Conservation (phyloP, 2,329 filamentous ascomycete genomes). For the Cytospora leucostoma region DNA sequence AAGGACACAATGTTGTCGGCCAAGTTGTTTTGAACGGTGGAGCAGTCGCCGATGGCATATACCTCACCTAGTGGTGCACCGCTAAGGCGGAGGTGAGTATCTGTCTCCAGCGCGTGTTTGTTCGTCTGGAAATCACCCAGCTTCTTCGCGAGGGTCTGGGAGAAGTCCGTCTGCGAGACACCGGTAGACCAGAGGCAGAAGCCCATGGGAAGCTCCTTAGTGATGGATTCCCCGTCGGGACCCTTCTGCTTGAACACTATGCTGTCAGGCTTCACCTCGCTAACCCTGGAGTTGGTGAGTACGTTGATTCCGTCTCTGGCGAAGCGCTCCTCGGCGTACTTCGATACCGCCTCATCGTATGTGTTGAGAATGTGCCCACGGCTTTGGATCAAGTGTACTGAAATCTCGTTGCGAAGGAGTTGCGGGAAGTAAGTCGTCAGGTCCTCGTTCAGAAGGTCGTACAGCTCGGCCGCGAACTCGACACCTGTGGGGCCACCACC, state of each 20-base stretch:
- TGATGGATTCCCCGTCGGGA: slow-evolving; percentile 71
- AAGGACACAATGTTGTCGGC: slow-evolving; percentile 90
- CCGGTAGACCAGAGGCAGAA: slow-evolving; percentile 99
- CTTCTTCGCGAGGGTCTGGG: slow-evolving; percentile 73
- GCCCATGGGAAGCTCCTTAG: slow-evolving; percentile 91
- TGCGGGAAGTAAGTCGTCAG: slow-evolving; percentile 80
- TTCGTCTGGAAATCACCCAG: slow-evolving; percentile 80
- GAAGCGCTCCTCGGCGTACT: slow-evolving; percentile 89
- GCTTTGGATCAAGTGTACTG: slow-evolving; percentile 94
- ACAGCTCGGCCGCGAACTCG: slow-evolving; percentile 95
- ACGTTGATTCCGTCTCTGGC: slow-evolving; percentile 89
- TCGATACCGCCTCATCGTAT: slow-evolving; percentile 91
- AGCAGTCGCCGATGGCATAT: slow-evolving; percentile 94
- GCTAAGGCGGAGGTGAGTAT: slow-evolving; percentile 85
- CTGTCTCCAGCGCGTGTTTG: slow-evolving; percentile 88
- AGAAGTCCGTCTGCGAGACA: slow-evolving; percentile 82
- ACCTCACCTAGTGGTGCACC: slow-evolving; percentile 91
- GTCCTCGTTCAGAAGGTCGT: slow-evolving; percentile 95
- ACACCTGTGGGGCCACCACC: slow-evolving; percentile 96
- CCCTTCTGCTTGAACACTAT: slow-evolving; percentile 87
- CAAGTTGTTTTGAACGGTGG: slow-evolving; percentile 96
- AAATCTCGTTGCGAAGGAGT: slow-evolving; percentile 94
- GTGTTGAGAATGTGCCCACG: slow-evolving; percentile 95
- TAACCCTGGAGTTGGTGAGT: slow-evolving; percentile 88
- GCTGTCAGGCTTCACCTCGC: slow-evolving; percentile 79